These are phyloP conservation scores for Fusarium globosum DNA, from an alignment of 2,329 filamentous ascomycete genomes.

Conservation along the genomic window DNA sequence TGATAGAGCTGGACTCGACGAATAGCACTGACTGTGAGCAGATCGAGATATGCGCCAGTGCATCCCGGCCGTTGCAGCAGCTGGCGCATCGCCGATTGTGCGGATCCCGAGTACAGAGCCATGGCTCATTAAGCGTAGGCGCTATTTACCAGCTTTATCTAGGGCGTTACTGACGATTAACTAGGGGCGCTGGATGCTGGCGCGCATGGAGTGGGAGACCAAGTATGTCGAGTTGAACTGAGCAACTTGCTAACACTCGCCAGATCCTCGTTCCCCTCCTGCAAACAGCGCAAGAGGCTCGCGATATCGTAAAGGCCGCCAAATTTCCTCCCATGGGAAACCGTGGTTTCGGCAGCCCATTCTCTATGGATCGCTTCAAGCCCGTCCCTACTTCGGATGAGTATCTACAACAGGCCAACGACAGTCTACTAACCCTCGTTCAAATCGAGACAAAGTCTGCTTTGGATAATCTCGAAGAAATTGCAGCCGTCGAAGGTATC, in stretches of 20 bases:
- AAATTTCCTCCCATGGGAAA: constrained; percentile 19
- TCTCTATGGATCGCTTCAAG: constrained; percentile 16
- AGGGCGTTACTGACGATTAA: not conserved
- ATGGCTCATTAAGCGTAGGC: constrained; percentile 17
- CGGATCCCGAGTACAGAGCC: constrained; percentile 16
- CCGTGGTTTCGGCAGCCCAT: constrained; percentile 14
- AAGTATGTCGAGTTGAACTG: accelerated
- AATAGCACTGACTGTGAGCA: not conserved
- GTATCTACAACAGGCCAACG: constrained; percentile 18
- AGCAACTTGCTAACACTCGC: not conserved
- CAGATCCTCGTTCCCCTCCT: constrained; percentile 14
- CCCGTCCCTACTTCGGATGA: constrained; percentile 10
- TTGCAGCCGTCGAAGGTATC: not conserved
- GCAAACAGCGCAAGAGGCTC: constrained; percentile 11
- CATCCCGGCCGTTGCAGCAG: constrained; percentile 17
- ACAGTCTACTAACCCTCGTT: constrained; percentile 5
- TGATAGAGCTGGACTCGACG: accelerated
- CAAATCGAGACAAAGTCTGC: constrained; percentile 21
- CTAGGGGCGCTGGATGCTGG: constrained; percentile 11
- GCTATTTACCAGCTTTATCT: too few relatives aligned
- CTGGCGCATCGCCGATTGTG: constrained; percentile 23
- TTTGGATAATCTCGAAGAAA: constrained; percentile 5
- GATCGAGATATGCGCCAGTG: constrained; percentile 19
- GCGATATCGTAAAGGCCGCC: constrained; percentile 1
- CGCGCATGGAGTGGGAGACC: constrained; percentile 11